Evolutionary conservation across 306 rosid genomes (phyloP).

Genomic region (Gastrolobium bilobum): DNA sequence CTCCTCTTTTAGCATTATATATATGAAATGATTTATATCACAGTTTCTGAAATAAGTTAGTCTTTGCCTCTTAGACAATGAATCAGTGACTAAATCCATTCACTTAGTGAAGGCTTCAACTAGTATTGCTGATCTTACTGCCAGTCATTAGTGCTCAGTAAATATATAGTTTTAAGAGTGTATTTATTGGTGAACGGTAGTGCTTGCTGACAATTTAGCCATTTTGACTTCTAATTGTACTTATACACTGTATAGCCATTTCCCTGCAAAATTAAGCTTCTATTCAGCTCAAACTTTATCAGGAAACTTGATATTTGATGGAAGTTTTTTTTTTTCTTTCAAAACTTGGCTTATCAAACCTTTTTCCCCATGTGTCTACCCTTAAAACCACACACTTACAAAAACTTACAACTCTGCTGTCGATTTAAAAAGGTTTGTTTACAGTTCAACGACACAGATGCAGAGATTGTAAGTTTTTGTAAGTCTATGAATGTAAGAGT

Average conservation of each 20-base stretch:
- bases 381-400: background rate
- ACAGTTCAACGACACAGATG: background rate
- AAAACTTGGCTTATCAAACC: too few relatives aligned
- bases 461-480: background rate
- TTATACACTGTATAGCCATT: background rate
- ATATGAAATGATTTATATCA: background rate
- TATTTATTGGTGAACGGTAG: background rate
- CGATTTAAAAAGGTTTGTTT: slow-evolving; percentile 1
- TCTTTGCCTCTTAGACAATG: background rate
- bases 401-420: background rate
- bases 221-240: slow-evolving; percentile 1
- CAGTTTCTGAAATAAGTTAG: background rate
- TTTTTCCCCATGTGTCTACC: background rate
- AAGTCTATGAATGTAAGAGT: slow-evolving; percentile 8
- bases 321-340: background rate
- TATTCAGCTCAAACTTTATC: slow-evolving; percentile 4
- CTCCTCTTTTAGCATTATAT: background rate
- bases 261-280: slow-evolving; percentile 10
- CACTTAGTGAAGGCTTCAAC: background rate
- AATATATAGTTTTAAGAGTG: background rate
- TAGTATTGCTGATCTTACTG: background rate
- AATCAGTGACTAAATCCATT: background rate
- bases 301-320: background rate
- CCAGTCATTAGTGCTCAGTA: background rate
- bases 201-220: background rate